Evolutionary conservation across 2,329 filamentous ascomycete genomes (phyloP).

Genomic region (Pseudogymnoascus sp.): DNA sequence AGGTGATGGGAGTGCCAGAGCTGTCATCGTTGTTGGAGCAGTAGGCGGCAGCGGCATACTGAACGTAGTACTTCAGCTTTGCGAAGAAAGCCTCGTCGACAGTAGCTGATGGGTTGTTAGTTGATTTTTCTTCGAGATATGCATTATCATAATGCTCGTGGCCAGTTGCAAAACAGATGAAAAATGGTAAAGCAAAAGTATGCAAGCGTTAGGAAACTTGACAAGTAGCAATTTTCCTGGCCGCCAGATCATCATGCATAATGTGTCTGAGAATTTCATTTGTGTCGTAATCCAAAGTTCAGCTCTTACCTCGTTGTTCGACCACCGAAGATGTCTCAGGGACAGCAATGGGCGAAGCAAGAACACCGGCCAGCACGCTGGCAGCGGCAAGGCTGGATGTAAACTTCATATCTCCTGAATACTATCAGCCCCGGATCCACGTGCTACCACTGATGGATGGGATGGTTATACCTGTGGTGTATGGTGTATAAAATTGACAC

Average conservation of each 20-base stretch:
- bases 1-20: slow-evolving; percentile 15
- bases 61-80: slow-evolving; percentile 17
- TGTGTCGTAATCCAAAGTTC: not conserved
- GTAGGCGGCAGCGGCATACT: slow-evolving; percentile 22
- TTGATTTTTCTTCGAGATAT: not conserved
- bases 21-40: slow-evolving; percentile 19
- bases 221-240: not conserved
- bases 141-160: not conserved
- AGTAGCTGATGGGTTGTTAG: slow-evolving; percentile 19
- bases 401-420: not conserved
- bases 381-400: not conserved
- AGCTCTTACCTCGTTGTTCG: not conserved
- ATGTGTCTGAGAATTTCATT: not conserved
- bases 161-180: not conserved
- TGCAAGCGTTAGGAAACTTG: not conserved
- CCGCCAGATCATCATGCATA: not conserved
- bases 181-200: not conserved
- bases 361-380: not conserved
- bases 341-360: not conserved
- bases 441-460: not conserved
- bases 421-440: not conserved
- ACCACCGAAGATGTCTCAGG: not conserved
- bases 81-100: slow-evolving; percentile 12
- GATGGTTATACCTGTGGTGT: not conserved
- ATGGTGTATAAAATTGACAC: not conserved